These are phyloP conservation scores for Talaromyces sp. DNA, from an alignment of 2,329 filamentous ascomycete species.

Conservation along the genomic window DNA sequence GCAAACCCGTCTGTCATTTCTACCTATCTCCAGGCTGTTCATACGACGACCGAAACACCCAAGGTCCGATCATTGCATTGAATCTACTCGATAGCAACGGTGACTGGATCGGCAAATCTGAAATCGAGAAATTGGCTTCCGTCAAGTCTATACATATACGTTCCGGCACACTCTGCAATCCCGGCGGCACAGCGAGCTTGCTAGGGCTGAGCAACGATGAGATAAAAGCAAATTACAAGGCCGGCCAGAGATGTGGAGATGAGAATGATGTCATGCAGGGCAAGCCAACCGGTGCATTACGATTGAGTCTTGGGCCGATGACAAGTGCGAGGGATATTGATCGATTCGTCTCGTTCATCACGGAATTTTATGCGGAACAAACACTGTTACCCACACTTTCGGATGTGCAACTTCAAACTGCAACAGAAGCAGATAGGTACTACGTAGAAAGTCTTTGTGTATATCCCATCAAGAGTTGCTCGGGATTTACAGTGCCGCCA, in stretches of 20 bases:
- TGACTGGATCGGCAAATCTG: slow-evolving; percentile 73
- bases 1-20: slow-evolving; percentile 60
- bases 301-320: slow-evolving; percentile 86
- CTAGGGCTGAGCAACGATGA: slow-evolving; percentile 76
- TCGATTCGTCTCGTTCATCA: slow-evolving; percentile 66
- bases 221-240: slow-evolving; percentile 77
- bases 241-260: slow-evolving; percentile 78
- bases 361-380: slow-evolving; percentile 61
- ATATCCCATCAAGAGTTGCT: slow-evolving; percentile 94
- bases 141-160: slow-evolving; percentile 79
- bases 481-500: slow-evolving; percentile 67
- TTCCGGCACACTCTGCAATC: slow-evolving; percentile 88
- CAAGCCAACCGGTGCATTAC: slow-evolving; percentile 82
- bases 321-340: slow-evolving; percentile 73
- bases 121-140: slow-evolving; percentile 81
- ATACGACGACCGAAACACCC: slow-evolving; percentile 46
- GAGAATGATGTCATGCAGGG: slow-evolving; percentile 78
- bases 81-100: slow-evolving; percentile 70
- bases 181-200: slow-evolving; percentile 73
- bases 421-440: slow-evolving; percentile 31
- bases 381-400: slow-evolving; percentile 22
- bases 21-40: slow-evolving; percentile 51
- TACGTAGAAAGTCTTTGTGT: slow-evolving; percentile 66
- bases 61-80: slow-evolving; percentile 78
- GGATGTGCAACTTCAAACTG: slow-evolving; percentile 9